Percentiles rank a stretch among this genome's conserved stretches.
These are phyloP conservation scores for Closterium sp. DNA, from an alignment of 139 green algal genomes.

Conservation along the genomic window DNA sequence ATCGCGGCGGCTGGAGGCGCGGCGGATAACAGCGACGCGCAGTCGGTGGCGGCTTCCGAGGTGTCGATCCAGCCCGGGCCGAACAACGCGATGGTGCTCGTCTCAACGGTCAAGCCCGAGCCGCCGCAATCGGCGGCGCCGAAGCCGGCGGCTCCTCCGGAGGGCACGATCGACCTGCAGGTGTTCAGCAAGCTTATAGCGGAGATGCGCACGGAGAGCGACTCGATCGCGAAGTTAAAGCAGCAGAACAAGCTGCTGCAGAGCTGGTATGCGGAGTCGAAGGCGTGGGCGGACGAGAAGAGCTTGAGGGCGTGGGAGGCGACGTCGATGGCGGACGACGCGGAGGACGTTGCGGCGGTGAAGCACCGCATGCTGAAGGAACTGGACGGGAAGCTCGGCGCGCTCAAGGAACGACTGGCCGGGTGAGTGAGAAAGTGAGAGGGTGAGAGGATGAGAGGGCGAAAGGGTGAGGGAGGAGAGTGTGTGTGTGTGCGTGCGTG, in stretches of 20 bases:
- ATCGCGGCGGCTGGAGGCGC: neutral
- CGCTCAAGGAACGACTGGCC: neutral
- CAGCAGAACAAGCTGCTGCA: conserved; percentile 11
- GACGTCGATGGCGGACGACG: neutral
- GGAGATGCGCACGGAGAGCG: neutral
- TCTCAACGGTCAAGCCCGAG: neutral
- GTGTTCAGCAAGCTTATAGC: neutral
- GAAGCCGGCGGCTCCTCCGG: neutral
- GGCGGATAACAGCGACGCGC: neutral
- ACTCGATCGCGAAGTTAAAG: neutral
- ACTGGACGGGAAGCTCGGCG: neutral
- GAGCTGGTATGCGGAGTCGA: neutral
- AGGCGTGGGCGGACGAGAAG: conserved; percentile 3
- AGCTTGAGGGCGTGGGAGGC: neutral
- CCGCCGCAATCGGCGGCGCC: neutral
- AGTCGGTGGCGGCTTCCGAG: neutral
- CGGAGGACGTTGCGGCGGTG: neutral
- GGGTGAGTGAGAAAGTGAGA: neutral
- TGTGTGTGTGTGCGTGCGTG: too few relatives aligned
- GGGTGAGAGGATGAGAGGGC: neutral
- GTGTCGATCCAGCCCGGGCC: neutral
- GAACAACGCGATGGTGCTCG: neutral
- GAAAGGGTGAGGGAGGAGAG: too few relatives aligned
- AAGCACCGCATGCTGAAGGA: neutral
- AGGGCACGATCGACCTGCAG: conserved; percentile 6